Conservation (phyloP, 495 filamentous ascomycete species). For the Bathelium albidoporum region DNA sequence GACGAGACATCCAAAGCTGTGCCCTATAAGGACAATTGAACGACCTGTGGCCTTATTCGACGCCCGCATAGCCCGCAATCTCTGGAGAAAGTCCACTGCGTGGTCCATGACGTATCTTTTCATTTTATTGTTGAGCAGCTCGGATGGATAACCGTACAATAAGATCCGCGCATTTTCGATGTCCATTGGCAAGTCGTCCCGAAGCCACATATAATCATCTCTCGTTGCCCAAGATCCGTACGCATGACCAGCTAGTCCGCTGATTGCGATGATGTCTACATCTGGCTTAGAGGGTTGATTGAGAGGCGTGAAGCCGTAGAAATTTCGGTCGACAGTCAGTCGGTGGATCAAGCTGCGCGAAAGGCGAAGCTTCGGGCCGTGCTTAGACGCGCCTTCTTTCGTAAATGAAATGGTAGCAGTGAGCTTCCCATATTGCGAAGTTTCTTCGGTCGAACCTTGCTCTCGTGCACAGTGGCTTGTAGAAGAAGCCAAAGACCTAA, state of each 20-base stretch:
- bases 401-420: background rate
- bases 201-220: background rate
- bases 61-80: background rate
- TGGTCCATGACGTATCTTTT: background rate
- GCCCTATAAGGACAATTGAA: constrained; percentile 4
- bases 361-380: background rate
- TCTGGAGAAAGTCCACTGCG: background rate
- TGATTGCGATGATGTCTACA: background rate
- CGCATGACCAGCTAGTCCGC: background rate
- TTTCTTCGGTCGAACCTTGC: background rate
- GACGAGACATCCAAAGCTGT: constrained; percentile 4
- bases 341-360: background rate
- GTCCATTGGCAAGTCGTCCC: background rate
- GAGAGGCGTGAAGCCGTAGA: background rate
- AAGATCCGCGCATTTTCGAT: background rate
- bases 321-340: background rate
- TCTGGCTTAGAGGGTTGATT: background rate
- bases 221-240: background rate
- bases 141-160: background rate
- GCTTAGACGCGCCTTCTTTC: background rate
- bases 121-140: background rate
- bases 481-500: background rate
- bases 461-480: background rate
- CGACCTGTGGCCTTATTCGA: background rate
- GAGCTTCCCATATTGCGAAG: background rate